Evolutionary conservation across 1,139 yeast species (phyloP).

Genomic region (Meyerozyma carpophila): DNA sequence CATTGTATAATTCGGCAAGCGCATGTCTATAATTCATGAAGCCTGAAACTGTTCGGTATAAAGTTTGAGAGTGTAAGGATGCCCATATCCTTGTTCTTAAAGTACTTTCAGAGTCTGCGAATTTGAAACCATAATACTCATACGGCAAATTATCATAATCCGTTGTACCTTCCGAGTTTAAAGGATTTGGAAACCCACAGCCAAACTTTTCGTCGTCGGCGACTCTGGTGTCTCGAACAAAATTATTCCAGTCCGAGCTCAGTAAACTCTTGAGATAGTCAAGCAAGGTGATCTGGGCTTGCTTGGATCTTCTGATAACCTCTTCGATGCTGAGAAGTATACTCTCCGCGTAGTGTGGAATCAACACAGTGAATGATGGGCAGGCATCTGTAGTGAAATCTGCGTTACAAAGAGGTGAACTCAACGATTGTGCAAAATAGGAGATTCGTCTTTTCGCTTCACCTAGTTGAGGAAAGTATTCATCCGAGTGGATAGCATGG

Average conservation of each 20-base stretch:
- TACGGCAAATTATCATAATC: slow-evolving; percentile 53
- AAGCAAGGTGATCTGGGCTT: not conserved
- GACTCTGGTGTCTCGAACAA: slow-evolving; percentile 59
- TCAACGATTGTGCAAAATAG: slow-evolving; percentile 81
- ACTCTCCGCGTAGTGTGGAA: slow-evolving; percentile 84
- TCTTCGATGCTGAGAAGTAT: slow-evolving; percentile 62
- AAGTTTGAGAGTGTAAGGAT: slow-evolving; percentile 70
- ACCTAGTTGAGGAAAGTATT: slow-evolving; percentile 48
- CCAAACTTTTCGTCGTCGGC: slow-evolving; percentile 15
- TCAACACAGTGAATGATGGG: slow-evolving; percentile 77
- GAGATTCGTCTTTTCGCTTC: slow-evolving; percentile 82
- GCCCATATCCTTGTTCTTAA: slow-evolving; percentile 80
- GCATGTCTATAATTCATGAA: slow-evolving; percentile 70
- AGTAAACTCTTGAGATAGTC: slow-evolving; percentile 71
- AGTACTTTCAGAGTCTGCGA: slow-evolving; percentile 54
- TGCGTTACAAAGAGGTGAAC: slow-evolving; percentile 65
- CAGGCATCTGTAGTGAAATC: slow-evolving; percentile 67
- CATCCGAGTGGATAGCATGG: slow-evolving; percentile 22
- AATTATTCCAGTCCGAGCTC: slow-evolving; percentile 71
- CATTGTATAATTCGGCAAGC: slow-evolving; percentile 55
- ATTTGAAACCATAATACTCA: slow-evolving; percentile 66
- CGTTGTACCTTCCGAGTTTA: slow-evolving; percentile 2
- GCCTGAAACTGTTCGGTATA: slow-evolving; percentile 74
- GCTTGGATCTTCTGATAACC: slow-evolving; percentile 34
- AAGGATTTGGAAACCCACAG: not conserved